phyloP scores from a whole-genome alignment of 2,329 filamentous ascomycete genomes.

The Epichloe aotearoae region DNA sequence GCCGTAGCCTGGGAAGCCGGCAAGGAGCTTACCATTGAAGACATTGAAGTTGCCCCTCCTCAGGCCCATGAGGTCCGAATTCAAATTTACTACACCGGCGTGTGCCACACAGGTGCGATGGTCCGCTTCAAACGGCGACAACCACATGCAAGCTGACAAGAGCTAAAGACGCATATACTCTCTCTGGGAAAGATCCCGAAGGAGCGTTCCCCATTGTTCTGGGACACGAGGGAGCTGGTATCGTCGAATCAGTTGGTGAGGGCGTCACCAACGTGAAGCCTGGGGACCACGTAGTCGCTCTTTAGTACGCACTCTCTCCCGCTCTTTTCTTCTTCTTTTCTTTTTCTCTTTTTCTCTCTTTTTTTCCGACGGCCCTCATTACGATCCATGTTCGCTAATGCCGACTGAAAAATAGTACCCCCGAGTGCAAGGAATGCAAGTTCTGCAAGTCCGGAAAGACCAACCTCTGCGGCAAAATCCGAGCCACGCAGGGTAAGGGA shows the following conservation, averaged over 20 bases:
- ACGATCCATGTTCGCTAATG: background rate
- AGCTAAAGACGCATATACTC: constrained; percentile 69
- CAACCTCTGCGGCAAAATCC: constrained; percentile 97
- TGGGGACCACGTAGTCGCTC: constrained; percentile 80
- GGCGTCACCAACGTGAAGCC: constrained; percentile 89
- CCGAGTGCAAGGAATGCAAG: constrained; percentile 96
- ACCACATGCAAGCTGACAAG: constrained; percentile 3
- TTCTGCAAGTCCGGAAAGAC: constrained; percentile 99
- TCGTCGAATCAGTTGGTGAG: constrained; percentile 88
- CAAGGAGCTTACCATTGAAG: constrained; percentile 78
- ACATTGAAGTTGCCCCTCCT: constrained; percentile 78
- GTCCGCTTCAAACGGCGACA: background rate
- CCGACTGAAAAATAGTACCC: constrained; percentile 48
- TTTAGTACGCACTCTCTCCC: constrained; percentile 48
- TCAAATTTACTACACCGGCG: constrained; percentile 92
- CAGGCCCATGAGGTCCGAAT: constrained; percentile 92
- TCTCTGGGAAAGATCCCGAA: constrained; percentile 94
- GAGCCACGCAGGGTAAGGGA: constrained; percentile 87
- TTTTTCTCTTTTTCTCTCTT: too few relatives aligned
- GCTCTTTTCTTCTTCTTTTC: background rate
- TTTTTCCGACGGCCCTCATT: too few relatives aligned
- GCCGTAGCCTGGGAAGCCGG: constrained; percentile 96
- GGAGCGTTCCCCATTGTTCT: constrained; percentile 83
- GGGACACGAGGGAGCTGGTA: constrained; percentile 81
- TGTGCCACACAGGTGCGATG: constrained; percentile 80